Evolutionary conservation across 768 basidiomycete species (phyloP), one percentile per base, ranked within the genome.

Genomic region (Calocybe gangraenosa): DNA sequence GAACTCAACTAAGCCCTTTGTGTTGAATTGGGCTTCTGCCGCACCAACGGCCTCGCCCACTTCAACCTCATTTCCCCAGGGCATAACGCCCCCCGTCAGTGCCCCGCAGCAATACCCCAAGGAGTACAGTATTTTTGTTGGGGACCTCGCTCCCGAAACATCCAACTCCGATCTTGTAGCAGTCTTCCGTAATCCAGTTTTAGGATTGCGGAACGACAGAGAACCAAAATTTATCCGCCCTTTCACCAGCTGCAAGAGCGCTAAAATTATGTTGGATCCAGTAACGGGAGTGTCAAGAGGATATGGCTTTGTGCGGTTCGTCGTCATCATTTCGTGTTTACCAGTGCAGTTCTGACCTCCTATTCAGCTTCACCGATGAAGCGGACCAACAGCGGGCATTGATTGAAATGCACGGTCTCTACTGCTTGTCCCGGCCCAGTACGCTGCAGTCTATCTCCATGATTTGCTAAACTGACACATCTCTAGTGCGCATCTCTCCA

Each of bases 111-210:
- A 81, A 60, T 85, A 78, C 51, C 79, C 81, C 28, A 90, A 84
- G 63, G 93, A 95, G 66, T 94, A 87, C 61, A 91, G 88, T 64
- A 91, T 96, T 44, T 96, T 96, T 57, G 92, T 95, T 2, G 92
- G 92, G 35, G 92, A 96, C 65, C 76, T 96, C 35, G 91, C 91
- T 2, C 87, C 92, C 8, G 92, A 93, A 65, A 90, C 90, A 5
- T 91, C 89, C 54, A 93, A 95, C 65, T 87, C 87, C n/a, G 92
- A 96, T 62, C 71, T 95, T n/a, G 90, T 95, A 40, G 88, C 87
- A 19, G 86, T 93, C 54, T 91, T 92, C 66, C 84, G 90, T 58
- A 91, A 93, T 63, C 91, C 91, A 0, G 85, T 91, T 2, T 76
- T 91, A 11, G 89, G 89, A 34, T 74, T 92, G 42, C 78, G 89